Base-by-base conservation (phyloP, 148 eudicot species). In the Selenicereus undatus region DNA sequence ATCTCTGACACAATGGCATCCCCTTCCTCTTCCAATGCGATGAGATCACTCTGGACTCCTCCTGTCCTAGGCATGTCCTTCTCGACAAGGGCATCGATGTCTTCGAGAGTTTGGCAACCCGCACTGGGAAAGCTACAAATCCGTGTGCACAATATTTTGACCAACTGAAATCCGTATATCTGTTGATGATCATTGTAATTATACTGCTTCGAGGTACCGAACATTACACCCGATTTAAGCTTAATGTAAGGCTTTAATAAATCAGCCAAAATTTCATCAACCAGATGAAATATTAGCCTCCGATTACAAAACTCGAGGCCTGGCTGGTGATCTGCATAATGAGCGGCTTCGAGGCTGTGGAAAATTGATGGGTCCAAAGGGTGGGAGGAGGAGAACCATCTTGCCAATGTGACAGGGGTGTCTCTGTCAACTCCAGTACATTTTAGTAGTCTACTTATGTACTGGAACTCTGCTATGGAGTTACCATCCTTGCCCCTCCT, bases 331-430 rank as follows among this genome's bases (percentile, higher is more conserved):
- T 27, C 71, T 27, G 77, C 24, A 76, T 84, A 80, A 83, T 80
- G 81, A 24, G 87, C 52, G 60, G 75, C 84, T 84, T 90, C 97
- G 18, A 95, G 84, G 60, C 65, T 78, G 78, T 93, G 84, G 74
- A 89, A 93, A 74, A 91, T 84, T n/a, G 90, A 89, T 29, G 99
- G 97, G 85, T 95, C 86, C 42, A 95, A 85, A 9, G 98, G 97
- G 83, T 91, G 95, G 8, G 89, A 88, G 0, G 89, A 81, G 16
- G 90, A 89, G 83, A 79, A 84, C 93, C 91, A 92, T 71, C 82
- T 86, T 68, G 89, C 78, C 78, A 85, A 82, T 27, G 93, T 84
- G 2, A 89, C 66, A 0, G 91, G 89, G 48, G 98, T 82, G 52
- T 84, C 80, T 80, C 54, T 76, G 82, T 90, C 81, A 48, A 95